Evolutionary conservation across 495 filamentous ascomycete species (phyloP), one percentile per base, ranked within the genome.

Genomic region (Xylaria grammica): DNA sequence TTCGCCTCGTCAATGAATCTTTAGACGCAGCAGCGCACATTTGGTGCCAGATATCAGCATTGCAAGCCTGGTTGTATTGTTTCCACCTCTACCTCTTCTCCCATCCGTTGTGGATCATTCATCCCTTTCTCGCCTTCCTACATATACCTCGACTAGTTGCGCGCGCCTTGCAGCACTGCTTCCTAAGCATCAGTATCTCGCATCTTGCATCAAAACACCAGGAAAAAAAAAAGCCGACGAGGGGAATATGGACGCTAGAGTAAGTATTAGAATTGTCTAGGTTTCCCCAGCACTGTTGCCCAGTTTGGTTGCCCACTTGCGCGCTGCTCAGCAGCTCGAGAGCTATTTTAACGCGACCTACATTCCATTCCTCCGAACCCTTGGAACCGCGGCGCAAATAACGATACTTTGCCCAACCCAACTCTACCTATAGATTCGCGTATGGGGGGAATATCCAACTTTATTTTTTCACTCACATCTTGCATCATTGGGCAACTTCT

Each of bases 241-340:
- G 32, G n/a, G 22, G 38, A 53, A 44, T 17, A 63, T 63, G 60
- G 50, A 63, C 50, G 46, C 36, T 22, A 52, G 40, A 63, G 60
- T 63, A 54, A 63, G 60, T 63, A 40, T 29, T 8, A 42, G 26
- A 62, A 13, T 44, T 60, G n/a, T 22, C 22, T 26, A 11, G 2
- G 10, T 49, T 10, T 38, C 13, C 29, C 45, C 38, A 60, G 38
- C 34, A 56, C 24, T 42, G 4, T 17, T 27, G 20, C 20, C 5
- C 8, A 9, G 10, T 15, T 13, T 26, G 17, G 11, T 45, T 19
- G 42, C 4, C 4, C 45, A 20, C 45, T 7, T 38, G 32, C 15
- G 5, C 52, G 8, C 32, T 27, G 30, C 11, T 3, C 19, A 5
- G 6, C 30, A 15, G 22, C 22, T 34, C 17, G 11, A 9, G 22